Conservation (phyloP, 441 rosid genomes). For the Flueggea neowawraea region DNA sequence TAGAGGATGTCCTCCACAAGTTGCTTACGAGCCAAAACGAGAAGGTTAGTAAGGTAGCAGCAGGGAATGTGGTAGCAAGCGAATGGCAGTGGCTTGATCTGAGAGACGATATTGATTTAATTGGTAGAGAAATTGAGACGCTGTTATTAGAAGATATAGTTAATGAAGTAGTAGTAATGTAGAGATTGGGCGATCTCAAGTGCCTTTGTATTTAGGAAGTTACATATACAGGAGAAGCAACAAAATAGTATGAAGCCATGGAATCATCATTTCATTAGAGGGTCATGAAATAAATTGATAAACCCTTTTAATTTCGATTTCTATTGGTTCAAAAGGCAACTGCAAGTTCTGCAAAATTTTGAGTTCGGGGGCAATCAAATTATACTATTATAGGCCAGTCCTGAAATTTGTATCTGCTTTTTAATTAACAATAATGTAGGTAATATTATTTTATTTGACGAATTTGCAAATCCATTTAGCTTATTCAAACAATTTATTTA, state of each 20-base stretch:
- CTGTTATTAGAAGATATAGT: conserved; percentile 61
- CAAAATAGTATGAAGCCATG: conserved; percentile 22
- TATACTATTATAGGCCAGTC: too few relatives aligned
- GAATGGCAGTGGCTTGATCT: conserved; percentile 57
- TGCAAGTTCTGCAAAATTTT: too few relatives aligned
- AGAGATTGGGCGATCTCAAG: conserved; percentile 18
- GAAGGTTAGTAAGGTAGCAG: conserved; percentile 31
- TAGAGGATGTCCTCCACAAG: conserved; percentile 39
- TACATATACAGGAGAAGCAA: conserved; percentile 9
- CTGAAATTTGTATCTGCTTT: too few relatives aligned
- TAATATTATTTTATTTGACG: too few relatives aligned
- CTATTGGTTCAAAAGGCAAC: too few relatives aligned
- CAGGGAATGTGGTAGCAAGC: conserved; percentile 24
- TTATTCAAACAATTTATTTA: too few relatives aligned
- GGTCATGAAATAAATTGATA: not conserved
- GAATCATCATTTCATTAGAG: conserved; percentile 14
- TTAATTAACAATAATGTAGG: too few relatives aligned
- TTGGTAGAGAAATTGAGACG: conserved; percentile 78
- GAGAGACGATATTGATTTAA: conserved; percentile 47
- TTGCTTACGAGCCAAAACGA: conserved; percentile 32
- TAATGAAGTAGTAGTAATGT: conserved; percentile 37
- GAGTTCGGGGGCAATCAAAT: too few relatives aligned
- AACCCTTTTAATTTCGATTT: too few relatives aligned
- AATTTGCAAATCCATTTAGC: too few relatives aligned
- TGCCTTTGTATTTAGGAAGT: conserved; percentile 27